Evolutionary conservation across 768 basidiomycete species (phyloP).

Genomic region (Psilocybe cubensis): DNA sequence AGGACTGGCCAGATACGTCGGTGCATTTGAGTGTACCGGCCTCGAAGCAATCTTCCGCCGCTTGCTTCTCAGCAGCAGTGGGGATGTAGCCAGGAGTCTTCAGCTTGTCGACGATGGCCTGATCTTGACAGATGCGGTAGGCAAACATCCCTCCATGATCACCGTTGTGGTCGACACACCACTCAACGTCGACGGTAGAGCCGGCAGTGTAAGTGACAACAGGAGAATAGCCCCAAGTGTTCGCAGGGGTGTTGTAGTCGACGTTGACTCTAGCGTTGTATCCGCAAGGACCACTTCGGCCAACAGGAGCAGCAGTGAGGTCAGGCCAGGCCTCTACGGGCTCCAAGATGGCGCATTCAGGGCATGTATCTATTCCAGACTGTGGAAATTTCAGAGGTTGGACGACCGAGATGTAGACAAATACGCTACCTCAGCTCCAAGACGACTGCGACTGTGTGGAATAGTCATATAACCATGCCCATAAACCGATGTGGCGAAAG

Average conservation of each 20-base stretch:
- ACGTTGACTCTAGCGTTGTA: slow-evolving; percentile 6
- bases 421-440: slow-evolving; percentile 2
- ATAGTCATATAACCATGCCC: slow-evolving; percentile 7
- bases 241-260: slow-evolving; percentile 4
- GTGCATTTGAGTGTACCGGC: slow-evolving; percentile 2
- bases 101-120: slow-evolving; percentile 7
- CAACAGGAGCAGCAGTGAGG: slow-evolving; percentile 1
- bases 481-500: slow-evolving; percentile 4
- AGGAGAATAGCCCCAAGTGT: slow-evolving; percentile 3
- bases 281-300: slow-evolving; percentile 5
- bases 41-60: slow-evolving; percentile 7
- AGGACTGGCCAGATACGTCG: slow-evolving; percentile 1
- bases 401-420: background rate
- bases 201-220: slow-evolving; percentile 7
- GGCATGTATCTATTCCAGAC: slow-evolving; percentile 5
- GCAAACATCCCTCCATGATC: slow-evolving; percentile 7
- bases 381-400: background rate
- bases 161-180: slow-evolving; percentile 9
- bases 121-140: slow-evolving; percentile 10
- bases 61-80: slow-evolving; percentile 4
- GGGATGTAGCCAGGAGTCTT: slow-evolving; percentile 5
- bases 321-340: slow-evolving; percentile 3
- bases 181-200: slow-evolving; percentile 1
- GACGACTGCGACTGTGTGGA: slow-evolving; percentile 2
- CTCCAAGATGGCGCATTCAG: slow-evolving; percentile 5